Evolutionary conservation across 2,329 filamentous ascomycete genomes (phyloP).

Genomic region (Coniochaeta sp.): DNA sequence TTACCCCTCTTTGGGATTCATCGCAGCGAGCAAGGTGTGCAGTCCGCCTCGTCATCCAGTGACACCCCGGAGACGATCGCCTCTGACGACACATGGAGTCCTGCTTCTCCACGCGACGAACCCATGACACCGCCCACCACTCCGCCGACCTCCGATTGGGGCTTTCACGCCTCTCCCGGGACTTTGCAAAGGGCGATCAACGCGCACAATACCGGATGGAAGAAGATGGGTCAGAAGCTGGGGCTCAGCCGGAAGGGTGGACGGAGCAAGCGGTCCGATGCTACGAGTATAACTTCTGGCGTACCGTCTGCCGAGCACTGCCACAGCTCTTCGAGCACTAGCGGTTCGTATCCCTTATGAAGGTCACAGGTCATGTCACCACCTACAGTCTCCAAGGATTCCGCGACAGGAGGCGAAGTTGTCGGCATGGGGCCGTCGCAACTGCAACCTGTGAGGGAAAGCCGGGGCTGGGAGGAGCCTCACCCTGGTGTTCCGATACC

Average conservation of each 20-base stretch:
- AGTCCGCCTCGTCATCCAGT: conserved; percentile 35
- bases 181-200: conserved; percentile 46
- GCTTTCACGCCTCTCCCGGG: conserved; percentile 42
- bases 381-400: conserved; percentile 25
- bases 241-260: conserved; percentile 45
- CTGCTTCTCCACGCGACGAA: conserved; percentile 50
- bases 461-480: conserved; percentile 33
- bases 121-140: conserved; percentile 70
- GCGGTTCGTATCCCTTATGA: conserved; percentile 40
- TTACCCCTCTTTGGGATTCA: conserved; percentile 32
- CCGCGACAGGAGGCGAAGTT: conserved; percentile 6
- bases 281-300: conserved; percentile 26
- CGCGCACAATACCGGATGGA: conserved; percentile 53
- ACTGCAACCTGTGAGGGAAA: conserved; percentile 9
- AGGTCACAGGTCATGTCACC: conserved; percentile 49
- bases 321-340: conserved; percentile 25
- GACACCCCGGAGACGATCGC: conserved; percentile 38
- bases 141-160: conserved; percentile 55
- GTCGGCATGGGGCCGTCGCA: conserved; percentile 13
- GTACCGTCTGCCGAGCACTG: conserved; percentile 25
- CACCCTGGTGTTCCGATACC: conserved; percentile 33
- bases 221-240: conserved; percentile 55
- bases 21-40: conserved; percentile 26
- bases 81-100: conserved; percentile 58
- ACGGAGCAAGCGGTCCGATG: conserved; percentile 34